Evolutionary conservation across 768 basidiomycete genomes (phyloP).

Genomic region (Clitopilus passeckerianus): DNA sequence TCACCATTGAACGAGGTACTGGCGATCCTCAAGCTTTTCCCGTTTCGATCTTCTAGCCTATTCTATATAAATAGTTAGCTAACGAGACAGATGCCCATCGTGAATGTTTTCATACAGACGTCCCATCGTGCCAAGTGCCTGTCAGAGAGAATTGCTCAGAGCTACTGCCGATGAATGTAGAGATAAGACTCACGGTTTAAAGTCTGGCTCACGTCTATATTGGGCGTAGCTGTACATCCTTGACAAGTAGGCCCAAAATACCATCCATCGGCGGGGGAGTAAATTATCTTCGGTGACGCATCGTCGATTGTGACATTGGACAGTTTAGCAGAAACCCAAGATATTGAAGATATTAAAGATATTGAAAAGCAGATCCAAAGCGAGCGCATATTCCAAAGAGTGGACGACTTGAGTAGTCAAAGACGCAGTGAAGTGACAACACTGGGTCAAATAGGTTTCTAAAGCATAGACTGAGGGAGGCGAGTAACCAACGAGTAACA

Average conservation of each 20-base stretch:
- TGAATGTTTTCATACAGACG: conserved; percentile 6
- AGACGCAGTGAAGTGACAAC: neutral
- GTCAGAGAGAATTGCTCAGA: neutral
- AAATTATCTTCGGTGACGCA: conserved; percentile 24
- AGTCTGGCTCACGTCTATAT: conserved; percentile 12
- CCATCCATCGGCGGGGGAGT: conserved; percentile 29
- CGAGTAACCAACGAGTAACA: neutral
- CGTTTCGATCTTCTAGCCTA: conserved; percentile 8
- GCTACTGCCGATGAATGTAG: neutral
- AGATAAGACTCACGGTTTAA: conserved; percentile 8
- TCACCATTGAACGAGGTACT: conserved; percentile 29
- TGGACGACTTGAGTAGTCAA: conserved; percentile 6
- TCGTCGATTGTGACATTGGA: conserved; percentile 40
- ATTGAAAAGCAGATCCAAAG: conserved; percentile 7
- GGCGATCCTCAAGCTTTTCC: conserved; percentile 17
- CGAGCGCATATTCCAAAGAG: conserved; percentile 10
- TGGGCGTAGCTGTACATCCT: conserved; percentile 15
- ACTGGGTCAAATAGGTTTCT: neutral
- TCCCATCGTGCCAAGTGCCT: conserved; percentile 32
- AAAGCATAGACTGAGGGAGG: neutral
- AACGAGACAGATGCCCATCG: neutral
- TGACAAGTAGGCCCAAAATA: conserved; percentile 17
- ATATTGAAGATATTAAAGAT: conserved; percentile 6
- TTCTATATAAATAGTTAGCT: conserved; percentile 11
- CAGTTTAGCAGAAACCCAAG: conserved; percentile 8